Conservation (phyloP, 108 stramenopile species). For the Cyclostephanos tholiformis region DNA sequence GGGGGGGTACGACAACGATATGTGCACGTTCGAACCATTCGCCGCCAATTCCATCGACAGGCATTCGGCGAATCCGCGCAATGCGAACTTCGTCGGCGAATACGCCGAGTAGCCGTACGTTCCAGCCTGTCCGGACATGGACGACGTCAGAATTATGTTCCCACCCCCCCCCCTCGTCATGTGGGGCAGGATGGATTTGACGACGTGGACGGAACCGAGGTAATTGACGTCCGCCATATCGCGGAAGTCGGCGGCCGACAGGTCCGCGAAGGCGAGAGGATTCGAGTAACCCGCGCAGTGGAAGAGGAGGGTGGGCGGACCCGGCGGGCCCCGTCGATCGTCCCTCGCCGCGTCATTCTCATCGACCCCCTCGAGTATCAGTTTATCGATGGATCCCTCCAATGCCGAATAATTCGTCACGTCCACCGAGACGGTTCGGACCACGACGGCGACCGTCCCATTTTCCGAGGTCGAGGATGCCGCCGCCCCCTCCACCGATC, state of each 20-base stretch:
- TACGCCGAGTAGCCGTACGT: conserved; percentile 88
- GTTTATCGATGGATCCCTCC: conserved; percentile 37
- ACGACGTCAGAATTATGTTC: conserved; percentile 74
- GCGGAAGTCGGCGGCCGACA: conserved; percentile 55
- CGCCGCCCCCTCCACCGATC: conserved; percentile 44
- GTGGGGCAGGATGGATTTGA: conserved; percentile 78
- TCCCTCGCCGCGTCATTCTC: background rate
- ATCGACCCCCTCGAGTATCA: conserved; percentile 13
- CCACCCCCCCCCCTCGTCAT: conserved; percentile 54
- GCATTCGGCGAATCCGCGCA: conserved; percentile 83
- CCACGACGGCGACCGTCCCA: background rate
- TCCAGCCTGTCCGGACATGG: conserved; percentile 79
- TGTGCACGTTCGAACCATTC: conserved; percentile 36
- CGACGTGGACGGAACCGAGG: conserved; percentile 73
- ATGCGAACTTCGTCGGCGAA: conserved; percentile 82
- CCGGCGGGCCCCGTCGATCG: conserved; percentile 6
- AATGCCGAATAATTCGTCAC: conserved; percentile 60
- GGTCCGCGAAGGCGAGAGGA: conserved; percentile 62
- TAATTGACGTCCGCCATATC: conserved; percentile 73
- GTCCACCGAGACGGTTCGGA: conserved; percentile 63
- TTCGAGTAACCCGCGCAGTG: conserved; percentile 79
- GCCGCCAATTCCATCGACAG: conserved; percentile 75
- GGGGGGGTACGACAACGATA: conserved; percentile 93
- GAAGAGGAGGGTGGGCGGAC: conserved; percentile 64
- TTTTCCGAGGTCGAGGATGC: background rate